phyloP scores from a whole-genome alignment of 768 basidiomycete species.

The Amanita rubescens region DNA sequence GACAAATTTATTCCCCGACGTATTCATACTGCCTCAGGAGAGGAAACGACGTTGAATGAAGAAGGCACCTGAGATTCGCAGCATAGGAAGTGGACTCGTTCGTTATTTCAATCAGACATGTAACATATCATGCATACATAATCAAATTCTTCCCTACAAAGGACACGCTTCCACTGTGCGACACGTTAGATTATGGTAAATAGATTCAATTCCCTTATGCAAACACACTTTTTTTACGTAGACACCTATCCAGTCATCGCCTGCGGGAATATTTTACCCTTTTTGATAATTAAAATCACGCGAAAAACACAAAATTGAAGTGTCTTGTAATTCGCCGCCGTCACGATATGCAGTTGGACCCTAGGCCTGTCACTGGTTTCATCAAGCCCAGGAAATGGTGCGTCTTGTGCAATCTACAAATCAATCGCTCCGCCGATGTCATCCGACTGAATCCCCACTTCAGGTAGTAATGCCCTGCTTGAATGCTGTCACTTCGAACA shows the following conservation, averaged over 20 bases:
- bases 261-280: no score
- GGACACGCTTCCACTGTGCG: no score
- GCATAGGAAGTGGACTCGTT: background rate
- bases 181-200: no score
- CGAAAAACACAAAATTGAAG: background rate
- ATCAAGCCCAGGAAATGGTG: no score
- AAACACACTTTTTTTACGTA: no score
- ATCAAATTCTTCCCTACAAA: background rate
- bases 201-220: background rate
- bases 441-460: background rate
- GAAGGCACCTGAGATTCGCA: background rate
- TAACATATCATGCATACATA: conserved; percentile 1
- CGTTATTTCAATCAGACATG: conserved; percentile 1
- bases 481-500: background rate
- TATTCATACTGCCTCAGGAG: background rate
- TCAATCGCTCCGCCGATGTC: background rate
- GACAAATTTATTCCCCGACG: background rate
- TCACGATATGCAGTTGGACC: no score
- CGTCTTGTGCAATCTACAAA: no score
- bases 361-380: no score
- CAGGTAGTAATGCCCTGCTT: background rate
- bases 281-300: background rate
- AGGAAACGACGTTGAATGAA: conserved; percentile 1
- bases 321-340: no score
- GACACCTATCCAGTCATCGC: no score